phyloP scores from a whole-genome alignment of 1,139 yeast species.

The Magnusiomyces fungicola region DNA sequence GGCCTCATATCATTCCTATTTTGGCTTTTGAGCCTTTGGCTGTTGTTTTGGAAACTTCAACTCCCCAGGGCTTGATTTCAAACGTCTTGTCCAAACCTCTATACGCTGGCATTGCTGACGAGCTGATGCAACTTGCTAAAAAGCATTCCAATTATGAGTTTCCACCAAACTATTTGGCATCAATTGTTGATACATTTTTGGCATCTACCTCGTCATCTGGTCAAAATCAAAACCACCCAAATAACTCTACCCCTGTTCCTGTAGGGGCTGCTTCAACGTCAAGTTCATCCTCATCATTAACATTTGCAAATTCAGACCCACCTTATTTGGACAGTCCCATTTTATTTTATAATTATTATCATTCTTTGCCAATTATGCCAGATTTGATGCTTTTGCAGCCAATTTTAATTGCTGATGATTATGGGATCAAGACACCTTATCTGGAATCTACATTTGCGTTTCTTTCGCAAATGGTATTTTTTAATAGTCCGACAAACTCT shows the following conservation, averaged over 20 bases:
- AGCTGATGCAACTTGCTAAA: slow-evolving; percentile 12
- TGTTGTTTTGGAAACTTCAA: slow-evolving; percentile 62
- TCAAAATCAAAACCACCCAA: not conserved
- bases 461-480: slow-evolving; percentile 13
- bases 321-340: slow-evolving; percentile 42
- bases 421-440: slow-evolving; percentile 79
- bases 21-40: slow-evolving; percentile 72
- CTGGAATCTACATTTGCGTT: slow-evolving; percentile 74
- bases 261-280: not conserved
- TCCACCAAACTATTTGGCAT: slow-evolving; percentile 9
- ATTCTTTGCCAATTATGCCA: slow-evolving; percentile 49
- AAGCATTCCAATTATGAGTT: slow-evolving; percentile 11
- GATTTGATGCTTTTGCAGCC: slow-evolving; percentile 80
- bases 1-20: slow-evolving; percentile 77
- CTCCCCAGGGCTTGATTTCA: slow-evolving; percentile 48
- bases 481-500: slow-evolving; percentile 5
- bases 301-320: slow-evolving; percentile 8
- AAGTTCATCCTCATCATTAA: slow-evolving; percentile 12
- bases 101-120: slow-evolving; percentile 51
- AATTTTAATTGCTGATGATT: slow-evolving; percentile 78
- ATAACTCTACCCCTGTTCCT: not conserved
- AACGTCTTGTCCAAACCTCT: slow-evolving; percentile 82
- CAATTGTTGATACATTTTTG: slow-evolving; percentile 8
- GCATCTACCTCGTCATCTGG: not conserved
- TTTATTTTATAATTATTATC: slow-evolving; percentile 54